Conservation (phyloP, 805 yeast genomes). For the Candida anglica region DNA sequence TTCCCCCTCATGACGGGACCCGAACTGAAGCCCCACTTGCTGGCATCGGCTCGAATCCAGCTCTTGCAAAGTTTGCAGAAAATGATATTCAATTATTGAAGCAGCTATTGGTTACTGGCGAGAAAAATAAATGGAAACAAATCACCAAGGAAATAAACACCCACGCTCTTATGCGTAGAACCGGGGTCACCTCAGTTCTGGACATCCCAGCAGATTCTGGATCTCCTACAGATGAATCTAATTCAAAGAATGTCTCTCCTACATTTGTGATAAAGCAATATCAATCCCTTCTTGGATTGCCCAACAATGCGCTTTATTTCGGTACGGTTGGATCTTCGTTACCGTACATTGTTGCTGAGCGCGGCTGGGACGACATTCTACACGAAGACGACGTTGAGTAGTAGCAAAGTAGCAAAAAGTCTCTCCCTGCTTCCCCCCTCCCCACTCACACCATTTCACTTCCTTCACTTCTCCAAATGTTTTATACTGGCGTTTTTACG, state of each 20-base stretch:
- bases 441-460: too few relatives aligned
- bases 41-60: neutral
- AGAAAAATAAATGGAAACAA: constrained; percentile 57
- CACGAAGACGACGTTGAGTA: constrained; percentile 2
- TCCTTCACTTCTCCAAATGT: too few relatives aligned
- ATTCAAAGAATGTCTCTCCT: constrained; percentile 42
- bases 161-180: constrained; percentile 5
- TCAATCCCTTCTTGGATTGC: constrained; percentile 51
- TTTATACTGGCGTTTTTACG: too few relatives aligned
- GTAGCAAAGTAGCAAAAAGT: neutral
- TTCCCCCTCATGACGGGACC: neutral
- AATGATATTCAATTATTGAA: constrained; percentile 45
- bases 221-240: constrained; percentile 11
- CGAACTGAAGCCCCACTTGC: neutral
- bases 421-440: too few relatives aligned
- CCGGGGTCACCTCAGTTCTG: constrained; percentile 1
- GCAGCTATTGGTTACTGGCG: constrained; percentile 48
- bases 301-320: constrained; percentile 40
- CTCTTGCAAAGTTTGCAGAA: constrained; percentile 27
- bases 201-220: constrained; percentile 3
- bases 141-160: constrained; percentile 39
- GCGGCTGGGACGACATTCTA: constrained; percentile 42
- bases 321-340: constrained; percentile 48
- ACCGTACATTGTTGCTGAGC: constrained; percentile 44
- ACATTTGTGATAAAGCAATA: constrained; percentile 54